These are phyloP conservation scores for Crithidia acanthocephali DNA, from an alignment of 208 protist species.

Conservation along the genomic window DNA sequence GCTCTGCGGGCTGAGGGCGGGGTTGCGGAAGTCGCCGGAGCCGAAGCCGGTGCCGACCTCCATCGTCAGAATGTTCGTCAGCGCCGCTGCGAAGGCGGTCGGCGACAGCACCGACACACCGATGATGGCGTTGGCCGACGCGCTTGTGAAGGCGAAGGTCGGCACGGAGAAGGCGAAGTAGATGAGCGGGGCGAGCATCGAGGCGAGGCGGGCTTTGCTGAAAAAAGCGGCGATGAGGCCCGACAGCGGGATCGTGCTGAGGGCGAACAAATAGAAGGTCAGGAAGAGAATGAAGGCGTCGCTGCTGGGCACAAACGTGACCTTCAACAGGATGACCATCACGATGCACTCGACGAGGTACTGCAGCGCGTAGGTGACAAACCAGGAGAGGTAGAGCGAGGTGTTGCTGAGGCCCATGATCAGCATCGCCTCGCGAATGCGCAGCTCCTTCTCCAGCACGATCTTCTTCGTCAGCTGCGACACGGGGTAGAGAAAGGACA, in stretches of 20 bases:
- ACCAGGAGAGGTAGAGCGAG: constrained; percentile 61
- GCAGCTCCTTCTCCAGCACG: constrained; percentile 88
- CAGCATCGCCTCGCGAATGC: constrained; percentile 83
- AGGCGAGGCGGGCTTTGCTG: constrained; percentile 65
- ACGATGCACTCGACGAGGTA: constrained; percentile 54
- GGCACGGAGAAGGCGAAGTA: constrained; percentile 69
- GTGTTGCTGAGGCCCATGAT: constrained; percentile 84
- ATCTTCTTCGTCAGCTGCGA: constrained; percentile 78
- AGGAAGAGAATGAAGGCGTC: constrained; percentile 62
- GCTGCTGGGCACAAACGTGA: constrained; percentile 48
- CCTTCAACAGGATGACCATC: constrained; percentile 51
- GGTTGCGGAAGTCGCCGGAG: constrained; percentile 25
- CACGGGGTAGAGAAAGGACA: constrained; percentile 80
- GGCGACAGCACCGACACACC: constrained; percentile 58
- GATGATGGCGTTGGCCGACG: constrained; percentile 23
- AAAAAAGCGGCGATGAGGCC: constrained; percentile 72
- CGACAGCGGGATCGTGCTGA: constrained; percentile 57
- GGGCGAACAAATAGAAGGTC: constrained; percentile 55
- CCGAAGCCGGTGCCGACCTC: constrained; percentile 41
- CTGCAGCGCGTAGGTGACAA: constrained; percentile 58
- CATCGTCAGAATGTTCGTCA: constrained; percentile 42
- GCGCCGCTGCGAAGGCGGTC: constrained; percentile 44
- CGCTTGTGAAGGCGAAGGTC: constrained; percentile 62
- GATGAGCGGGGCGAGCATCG: constrained; percentile 68
- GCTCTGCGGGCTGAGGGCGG: constrained; percentile 26